Conservation (phyloP, 306 rosid species). For the Dryas alaskensis region DNA sequence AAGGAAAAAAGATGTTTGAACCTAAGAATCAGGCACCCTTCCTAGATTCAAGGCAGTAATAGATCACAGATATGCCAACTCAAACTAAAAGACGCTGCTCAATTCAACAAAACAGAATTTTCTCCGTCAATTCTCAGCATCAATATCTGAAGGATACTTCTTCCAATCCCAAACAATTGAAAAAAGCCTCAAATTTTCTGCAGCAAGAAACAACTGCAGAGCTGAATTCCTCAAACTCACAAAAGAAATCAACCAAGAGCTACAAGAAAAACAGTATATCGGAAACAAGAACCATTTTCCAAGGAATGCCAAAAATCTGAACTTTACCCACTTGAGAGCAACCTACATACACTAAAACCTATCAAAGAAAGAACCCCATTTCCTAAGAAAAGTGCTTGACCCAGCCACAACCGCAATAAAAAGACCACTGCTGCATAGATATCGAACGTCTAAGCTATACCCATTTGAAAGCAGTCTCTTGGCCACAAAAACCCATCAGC, state of each 20-base stretch:
- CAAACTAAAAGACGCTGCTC: constrained; percentile 7
- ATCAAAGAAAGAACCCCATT: constrained; percentile 19
- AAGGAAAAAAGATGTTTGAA: constrained; percentile 21
- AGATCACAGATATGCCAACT: constrained; percentile 10
- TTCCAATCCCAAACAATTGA: not conserved
- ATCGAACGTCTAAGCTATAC: constrained; percentile 12
- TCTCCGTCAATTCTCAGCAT: constrained; percentile 23
- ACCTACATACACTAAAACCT: constrained; percentile 5
- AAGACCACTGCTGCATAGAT: not conserved
- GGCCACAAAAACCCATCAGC: constrained; percentile 24
- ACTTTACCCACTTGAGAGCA: constrained; percentile 16
- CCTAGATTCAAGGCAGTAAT: not conserved
- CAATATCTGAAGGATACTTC: constrained; percentile 16
- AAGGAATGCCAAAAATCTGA: not conserved
- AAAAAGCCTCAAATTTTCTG: not conserved
- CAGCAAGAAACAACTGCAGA: not conserved
- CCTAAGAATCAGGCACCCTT: constrained; percentile 6
- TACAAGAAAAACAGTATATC: constrained; percentile 11
- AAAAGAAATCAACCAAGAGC: constrained; percentile 19
- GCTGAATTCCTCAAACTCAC: constrained; percentile 18
- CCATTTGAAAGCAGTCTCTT: constrained; percentile 25
- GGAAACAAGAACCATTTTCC: constrained; percentile 20
- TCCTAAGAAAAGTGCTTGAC: not conserved
- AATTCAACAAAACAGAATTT: constrained; percentile 17
- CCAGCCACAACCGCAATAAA: constrained; percentile 16